Evolutionary conservation across 106 monocot species (phyloP), one percentile per base, ranked within the genome.

Genomic region (Phalaenopsis equestris): DNA sequence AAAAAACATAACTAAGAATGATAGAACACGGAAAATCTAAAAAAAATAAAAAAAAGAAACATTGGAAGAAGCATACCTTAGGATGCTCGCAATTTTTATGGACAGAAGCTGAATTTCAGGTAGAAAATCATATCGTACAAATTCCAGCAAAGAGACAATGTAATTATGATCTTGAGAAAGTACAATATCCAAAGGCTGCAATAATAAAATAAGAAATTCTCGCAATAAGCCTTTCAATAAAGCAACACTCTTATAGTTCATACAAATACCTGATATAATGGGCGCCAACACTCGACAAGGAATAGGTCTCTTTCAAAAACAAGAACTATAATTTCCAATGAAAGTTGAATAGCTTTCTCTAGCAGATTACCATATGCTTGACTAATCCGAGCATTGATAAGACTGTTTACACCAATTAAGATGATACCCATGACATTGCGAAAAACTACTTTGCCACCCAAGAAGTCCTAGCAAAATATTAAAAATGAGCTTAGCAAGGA

Each of bases 341-440:
- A 86, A 72, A 90, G 87, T 65, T 88, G 87, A 10, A 98, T 86
- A 55, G 89, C 88, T 82, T 90, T 94, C 83, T 98, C 97, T 64
- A 94, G 81, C 52, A 90, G 67, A 23, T 58, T 85, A 1, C 97
- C 94, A 83, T 92, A 89, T 67, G 42, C 80, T 87, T 98, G 84
- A 49, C 80, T 89, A 39, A 81, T 92, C 55, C 97, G 86, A 19
- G 94, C 94, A 80, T 84, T 81, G 42, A 90, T 92, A 65, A 98
- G 18, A 6, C 85, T 83, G 77, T 92, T 86, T 30, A 90, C 92
- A 18, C 97, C 97, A 73, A 88, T n/a, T 57, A 81, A 89, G 41
- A 94, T 81, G 67, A 98, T 94, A 75, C 90, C 85, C 94, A 98
- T 94, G 24, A 98, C 85, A 81, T 98, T 98, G n/a, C 92, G 88